A percentile compares a stretch with the other conserved stretches of the same genome.
Evolutionary conservation across 495 filamentous ascomycete genomes (phyloP).

Genomic region (Copromyces sp.): DNA sequence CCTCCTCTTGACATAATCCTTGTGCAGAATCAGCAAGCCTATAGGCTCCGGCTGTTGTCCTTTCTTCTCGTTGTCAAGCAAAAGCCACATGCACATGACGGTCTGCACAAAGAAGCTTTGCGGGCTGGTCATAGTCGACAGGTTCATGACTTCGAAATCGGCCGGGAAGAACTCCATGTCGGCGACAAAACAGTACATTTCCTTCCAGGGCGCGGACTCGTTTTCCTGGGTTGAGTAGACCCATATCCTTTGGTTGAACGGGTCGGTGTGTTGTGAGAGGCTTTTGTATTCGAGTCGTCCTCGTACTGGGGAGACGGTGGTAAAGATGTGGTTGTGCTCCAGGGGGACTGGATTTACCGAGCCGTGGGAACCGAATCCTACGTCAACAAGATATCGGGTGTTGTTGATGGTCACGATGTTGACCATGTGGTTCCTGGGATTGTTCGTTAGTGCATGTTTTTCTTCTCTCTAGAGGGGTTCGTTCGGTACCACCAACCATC

Average conservation of each 20-base stretch:
- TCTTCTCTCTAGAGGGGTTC: neutral
- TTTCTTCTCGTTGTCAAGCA: constrained; percentile 26
- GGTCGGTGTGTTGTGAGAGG: constrained; percentile 20
- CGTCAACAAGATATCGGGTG: constrained; percentile 52
- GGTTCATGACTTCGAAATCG: constrained; percentile 54
- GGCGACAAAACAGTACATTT: constrained; percentile 30
- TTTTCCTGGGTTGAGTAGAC: constrained; percentile 28
- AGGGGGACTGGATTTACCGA: constrained; percentile 25
- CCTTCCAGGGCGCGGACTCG: constrained; percentile 19
- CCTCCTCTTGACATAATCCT: constrained; percentile 49
- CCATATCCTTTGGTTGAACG: constrained; percentile 25
- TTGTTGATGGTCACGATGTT: constrained; percentile 51
- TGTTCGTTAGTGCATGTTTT: neutral
- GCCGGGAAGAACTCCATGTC: constrained; percentile 32
- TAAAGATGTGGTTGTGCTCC: constrained; percentile 4
- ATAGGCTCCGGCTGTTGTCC: neutral
- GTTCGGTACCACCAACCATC: constrained; percentile 23
- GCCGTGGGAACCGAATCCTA: constrained; percentile 52
- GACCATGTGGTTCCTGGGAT: constrained; percentile 53
- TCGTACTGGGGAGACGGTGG: neutral
- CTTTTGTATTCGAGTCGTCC: constrained; percentile 17
- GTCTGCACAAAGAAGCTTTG: constrained; percentile 34
- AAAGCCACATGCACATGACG: constrained; percentile 26
- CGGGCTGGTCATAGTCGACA: constrained; percentile 28
- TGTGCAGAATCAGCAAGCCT: constrained; percentile 42